Percentiles rank a stretch among this genome's conserved stretches.
Evolutionary conservation across 202 grass and related monocot genomes (phyloP).

Genomic region (Digitaria exilis): DNA sequence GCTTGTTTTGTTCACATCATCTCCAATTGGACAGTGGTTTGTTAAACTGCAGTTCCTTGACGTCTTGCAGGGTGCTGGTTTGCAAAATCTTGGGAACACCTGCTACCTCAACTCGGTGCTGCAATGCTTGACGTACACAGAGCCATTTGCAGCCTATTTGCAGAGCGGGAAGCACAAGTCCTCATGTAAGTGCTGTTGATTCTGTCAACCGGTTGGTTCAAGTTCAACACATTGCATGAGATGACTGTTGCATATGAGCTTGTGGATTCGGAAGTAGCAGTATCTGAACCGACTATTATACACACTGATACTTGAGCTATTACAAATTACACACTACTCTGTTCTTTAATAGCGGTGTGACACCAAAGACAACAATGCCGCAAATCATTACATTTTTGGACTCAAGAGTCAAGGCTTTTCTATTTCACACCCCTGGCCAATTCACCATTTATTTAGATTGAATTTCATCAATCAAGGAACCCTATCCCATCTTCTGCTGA

Average conservation of each 20-base stretch:
- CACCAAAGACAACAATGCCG: conserved; percentile 20
- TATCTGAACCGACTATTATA: conserved; percentile 1
- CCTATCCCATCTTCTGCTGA: conserved; percentile 7
- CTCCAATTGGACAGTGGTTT: not conserved
- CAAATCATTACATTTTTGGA: conserved; percentile 13
- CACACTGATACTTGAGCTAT: not conserved
- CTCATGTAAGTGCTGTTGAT: conserved; percentile 74
- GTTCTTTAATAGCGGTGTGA: not conserved
- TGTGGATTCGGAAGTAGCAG: not conserved
- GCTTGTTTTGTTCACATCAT: not conserved
- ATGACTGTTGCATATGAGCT: not conserved
- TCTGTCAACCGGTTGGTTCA: not conserved
- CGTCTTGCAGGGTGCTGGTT: conserved; percentile 82
- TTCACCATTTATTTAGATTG: conserved; percentile 32
- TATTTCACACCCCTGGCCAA: not conserved
- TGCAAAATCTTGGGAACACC: conserved; percentile 96
- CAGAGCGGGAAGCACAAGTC: conserved; percentile 90
- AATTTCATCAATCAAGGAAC: conserved; percentile 4
- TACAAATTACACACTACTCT: not conserved
- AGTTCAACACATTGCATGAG: not conserved
- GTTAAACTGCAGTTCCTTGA: not conserved
- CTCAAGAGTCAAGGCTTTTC: not conserved
- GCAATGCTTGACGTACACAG: conserved; percentile 96
- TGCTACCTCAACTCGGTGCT: conserved; percentile 99
- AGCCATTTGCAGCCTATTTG: conserved; percentile 97